Conservation (phyloP, 768 basidiomycete species). For the Hydnomerulius pinastri region DNA sequence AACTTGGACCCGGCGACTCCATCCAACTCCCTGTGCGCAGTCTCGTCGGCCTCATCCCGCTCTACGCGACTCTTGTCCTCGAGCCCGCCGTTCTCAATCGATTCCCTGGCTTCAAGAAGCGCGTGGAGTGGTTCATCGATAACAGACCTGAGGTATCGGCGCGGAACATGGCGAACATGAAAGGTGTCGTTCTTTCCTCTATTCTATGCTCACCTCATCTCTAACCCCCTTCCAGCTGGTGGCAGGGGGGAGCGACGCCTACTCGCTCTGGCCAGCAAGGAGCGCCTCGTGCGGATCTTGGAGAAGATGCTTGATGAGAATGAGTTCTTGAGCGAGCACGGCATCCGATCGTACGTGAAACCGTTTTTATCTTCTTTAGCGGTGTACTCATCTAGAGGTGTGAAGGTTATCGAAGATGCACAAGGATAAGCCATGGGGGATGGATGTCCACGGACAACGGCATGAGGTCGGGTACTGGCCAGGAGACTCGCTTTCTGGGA, state of each 20-base stretch:
- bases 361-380: neutral
- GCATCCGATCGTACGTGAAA: slow-evolving; percentile 84
- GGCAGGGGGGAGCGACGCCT: slow-evolving; percentile 88
- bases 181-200: slow-evolving; percentile 46
- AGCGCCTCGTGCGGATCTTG: slow-evolving; percentile 82
- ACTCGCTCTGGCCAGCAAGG: slow-evolving; percentile 89
- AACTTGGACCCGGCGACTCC: slow-evolving; percentile 76
- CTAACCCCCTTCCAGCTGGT: slow-evolving; percentile 28
- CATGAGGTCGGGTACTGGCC: slow-evolving; percentile 98
- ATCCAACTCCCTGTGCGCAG: slow-evolving; percentile 94
- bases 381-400: slow-evolving; percentile 9
- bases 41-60: slow-evolving; percentile 95
- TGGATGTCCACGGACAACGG: slow-evolving; percentile 88
- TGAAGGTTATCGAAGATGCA: slow-evolving; percentile 86
- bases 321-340: slow-evolving; percentile 95
- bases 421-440: slow-evolving; percentile 91
- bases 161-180: slow-evolving; percentile 97
- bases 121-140: slow-evolving; percentile 98
- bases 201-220: neutral
- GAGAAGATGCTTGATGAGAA: slow-evolving; percentile 98
- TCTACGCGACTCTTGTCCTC: slow-evolving; percentile 92
- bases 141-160: slow-evolving; percentile 85
- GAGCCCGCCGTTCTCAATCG: slow-evolving; percentile 88
- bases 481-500: slow-evolving; percentile 93
- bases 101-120: slow-evolving; percentile 97